Base-by-base conservation (phyloP, 352 stramenopile genomes). In the Thraustochytrium striatum region DNA sequence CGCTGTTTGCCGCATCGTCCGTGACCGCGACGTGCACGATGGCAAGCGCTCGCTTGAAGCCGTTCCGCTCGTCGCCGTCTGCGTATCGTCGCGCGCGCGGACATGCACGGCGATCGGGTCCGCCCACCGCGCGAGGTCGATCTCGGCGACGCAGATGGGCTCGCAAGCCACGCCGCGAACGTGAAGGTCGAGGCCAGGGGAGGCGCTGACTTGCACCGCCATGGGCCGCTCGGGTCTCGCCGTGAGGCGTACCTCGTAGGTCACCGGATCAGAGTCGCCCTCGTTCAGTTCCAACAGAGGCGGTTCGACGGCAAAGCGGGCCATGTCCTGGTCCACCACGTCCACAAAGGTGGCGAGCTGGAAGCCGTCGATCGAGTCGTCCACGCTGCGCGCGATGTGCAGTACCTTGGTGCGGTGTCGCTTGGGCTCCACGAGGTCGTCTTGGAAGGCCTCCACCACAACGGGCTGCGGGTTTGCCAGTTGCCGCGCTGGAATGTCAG, bases 381-480 rank as follows among this genome's bases (percentile, higher is more conserved):
- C 8, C 16, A 50, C 57, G 39, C 69, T 79, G 7, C 28, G 39
- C 1, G 69, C 69, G 9, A 44, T 33, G 5, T 65, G 53, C 13
- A 79, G 9, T 13, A 79, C 41, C 7, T 79, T 79, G 8, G 69
- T 69, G 36, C 69, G 69, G 58, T 79, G 69, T 2, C 53, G 44
- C 33, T 39, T 38, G 32, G 69, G 53, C 43, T 79, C 69, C n/a
- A 52, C 68, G 30, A 65, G 33, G 5, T 32, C 25, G 39, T 79
- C 69, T 3, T 62, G 33, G 33, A 72, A 69, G 3, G 69, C 52
- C 7, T n/a, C 28, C 0, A 79, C 5, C 5, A 25, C 35, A 19
- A 79, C 69, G n/a, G 69, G 47, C 57, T 79, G 57, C 7, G 69
- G 35, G 35, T 38, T 13, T 62, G 57, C 69, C 69, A 79, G 57